A percentile compares a stretch with the other conserved stretches of the same genome.
Conservation (phyloP, 176 grass and related monocot genomes). For the Carex littledalei region DNA sequence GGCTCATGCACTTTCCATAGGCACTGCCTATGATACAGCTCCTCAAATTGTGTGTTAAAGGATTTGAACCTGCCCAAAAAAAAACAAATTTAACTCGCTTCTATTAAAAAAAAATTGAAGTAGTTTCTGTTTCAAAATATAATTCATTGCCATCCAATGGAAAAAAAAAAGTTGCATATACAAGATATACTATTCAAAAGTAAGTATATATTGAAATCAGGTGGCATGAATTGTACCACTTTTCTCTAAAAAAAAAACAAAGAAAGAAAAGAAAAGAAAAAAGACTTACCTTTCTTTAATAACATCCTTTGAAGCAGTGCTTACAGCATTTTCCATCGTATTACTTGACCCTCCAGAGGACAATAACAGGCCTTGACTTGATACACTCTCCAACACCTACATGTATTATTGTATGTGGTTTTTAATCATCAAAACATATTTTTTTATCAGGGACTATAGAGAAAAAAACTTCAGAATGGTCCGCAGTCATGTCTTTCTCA, state of each 20-base stretch:
- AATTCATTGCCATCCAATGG: neutral
- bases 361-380: conserved; percentile 43
- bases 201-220: neutral
- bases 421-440: neutral
- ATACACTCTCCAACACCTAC: conserved; percentile 52
- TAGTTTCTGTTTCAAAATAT: neutral
- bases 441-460: neutral
- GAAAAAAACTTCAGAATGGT: neutral
- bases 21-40: conserved; percentile 46
- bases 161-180: neutral
- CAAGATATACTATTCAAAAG: neutral
- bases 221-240: neutral
- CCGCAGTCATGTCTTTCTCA: neutral
- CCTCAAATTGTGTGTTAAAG: conserved; percentile 59
- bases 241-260: neutral
- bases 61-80: conserved; percentile 42
- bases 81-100: conserved; percentile 21
- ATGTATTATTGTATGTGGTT: neutral
- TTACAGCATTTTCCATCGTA: neutral
- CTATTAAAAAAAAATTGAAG: neutral
- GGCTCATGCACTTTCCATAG: conserved; percentile 60
- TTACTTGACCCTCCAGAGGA: conserved; percentile 33
- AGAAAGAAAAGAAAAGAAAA: too few relatives aligned
- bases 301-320: neutral
- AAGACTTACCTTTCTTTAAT: conserved; percentile 19